Percentiles rank a stretch among this genome's conserved stretches.
These are phyloP conservation scores for Physaria fendleri DNA, from an alignment of 345 rosid genomes.

Conservation along the genomic window DNA sequence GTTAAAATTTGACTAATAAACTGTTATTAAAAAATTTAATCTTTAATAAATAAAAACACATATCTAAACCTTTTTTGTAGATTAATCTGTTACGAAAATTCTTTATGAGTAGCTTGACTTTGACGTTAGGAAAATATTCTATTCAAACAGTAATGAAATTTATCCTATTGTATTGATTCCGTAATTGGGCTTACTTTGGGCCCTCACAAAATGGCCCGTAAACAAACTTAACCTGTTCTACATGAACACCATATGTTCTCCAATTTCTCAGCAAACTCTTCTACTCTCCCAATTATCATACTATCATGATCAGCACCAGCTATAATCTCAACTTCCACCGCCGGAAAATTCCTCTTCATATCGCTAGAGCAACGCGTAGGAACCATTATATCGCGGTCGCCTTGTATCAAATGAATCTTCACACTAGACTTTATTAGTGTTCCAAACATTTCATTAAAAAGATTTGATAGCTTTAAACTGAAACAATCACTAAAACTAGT, in stretches of 20 bases:
- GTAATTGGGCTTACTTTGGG: neutral
- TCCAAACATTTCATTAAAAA: neutral
- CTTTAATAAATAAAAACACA: no score
- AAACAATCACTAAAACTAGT: neutral
- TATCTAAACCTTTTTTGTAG: no score
- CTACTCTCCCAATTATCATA: slow-evolving; percentile 20
- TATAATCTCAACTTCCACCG: slow-evolving; percentile 39
- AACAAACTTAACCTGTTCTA: neutral
- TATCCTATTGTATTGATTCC: no score
- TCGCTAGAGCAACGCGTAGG: slow-evolving; percentile 47
- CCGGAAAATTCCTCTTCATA: slow-evolving; percentile 44
- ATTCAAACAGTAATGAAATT: no score
- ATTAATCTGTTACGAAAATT: no score
- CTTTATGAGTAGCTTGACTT: no score
- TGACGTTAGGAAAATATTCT: no score
- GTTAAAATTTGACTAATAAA: neutral
- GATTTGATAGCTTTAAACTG: neutral
- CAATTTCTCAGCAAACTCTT: slow-evolving; percentile 23
- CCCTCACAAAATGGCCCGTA: neutral
- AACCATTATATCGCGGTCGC: slow-evolving; percentile 44
- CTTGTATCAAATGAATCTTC: slow-evolving; percentile 48
- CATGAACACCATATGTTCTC: slow-evolving; percentile 20
- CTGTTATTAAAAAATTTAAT: no score
- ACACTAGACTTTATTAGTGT: slow-evolving; percentile 24
- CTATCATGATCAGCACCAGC: slow-evolving; percentile 41